Conservation (phyloP, 441 rosid genomes). For the Eruca vesicaria region DNA sequence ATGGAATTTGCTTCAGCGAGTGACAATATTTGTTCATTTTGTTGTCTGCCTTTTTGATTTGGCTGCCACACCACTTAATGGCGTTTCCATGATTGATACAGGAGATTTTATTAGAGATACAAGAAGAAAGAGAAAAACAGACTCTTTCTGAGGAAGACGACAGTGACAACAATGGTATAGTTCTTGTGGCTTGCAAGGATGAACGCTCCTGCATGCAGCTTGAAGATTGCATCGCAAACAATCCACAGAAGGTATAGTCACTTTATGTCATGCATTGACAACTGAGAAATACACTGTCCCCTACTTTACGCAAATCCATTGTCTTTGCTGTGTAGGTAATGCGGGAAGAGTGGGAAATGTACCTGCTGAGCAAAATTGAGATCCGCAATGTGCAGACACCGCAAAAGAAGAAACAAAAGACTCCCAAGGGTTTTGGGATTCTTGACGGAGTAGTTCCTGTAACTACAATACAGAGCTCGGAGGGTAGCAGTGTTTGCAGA, state of each 20-base stretch:
- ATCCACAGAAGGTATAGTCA: slow-evolving; percentile 61
- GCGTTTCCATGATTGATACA: slow-evolving; percentile 33
- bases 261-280: slow-evolving; percentile 19
- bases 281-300: neutral
- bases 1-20: slow-evolving; percentile 6
- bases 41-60: neutral
- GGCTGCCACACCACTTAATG: slow-evolving; percentile 1
- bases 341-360: slow-evolving; percentile 94
- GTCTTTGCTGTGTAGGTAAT: slow-evolving; percentile 54
- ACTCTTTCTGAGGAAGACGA: slow-evolving; percentile 47
- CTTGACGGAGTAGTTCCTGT: slow-evolving; percentile 85
- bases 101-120: slow-evolving; percentile 89
- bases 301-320: neutral
- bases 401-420: slow-evolving; percentile 75
- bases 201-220: slow-evolving; percentile 97
- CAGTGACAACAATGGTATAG: slow-evolving; percentile 55
- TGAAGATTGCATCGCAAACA: slow-evolving; percentile 71
- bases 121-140: slow-evolving; percentile 69
- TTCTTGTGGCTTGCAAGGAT: slow-evolving; percentile 93
- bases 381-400: slow-evolving; percentile 61
- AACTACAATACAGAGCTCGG: slow-evolving; percentile 56
- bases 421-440: slow-evolving; percentile 87
- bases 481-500: slow-evolving; percentile 69
- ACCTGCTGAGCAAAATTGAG: slow-evolving; percentile 83
- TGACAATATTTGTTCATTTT: neutral